Percentiles rank a stretch among this genome's conserved stretches.
Evolutionary conservation across 768 basidiomycete genomes (phyloP).

Genomic region (Agaricus sinodeliciosus): DNA sequence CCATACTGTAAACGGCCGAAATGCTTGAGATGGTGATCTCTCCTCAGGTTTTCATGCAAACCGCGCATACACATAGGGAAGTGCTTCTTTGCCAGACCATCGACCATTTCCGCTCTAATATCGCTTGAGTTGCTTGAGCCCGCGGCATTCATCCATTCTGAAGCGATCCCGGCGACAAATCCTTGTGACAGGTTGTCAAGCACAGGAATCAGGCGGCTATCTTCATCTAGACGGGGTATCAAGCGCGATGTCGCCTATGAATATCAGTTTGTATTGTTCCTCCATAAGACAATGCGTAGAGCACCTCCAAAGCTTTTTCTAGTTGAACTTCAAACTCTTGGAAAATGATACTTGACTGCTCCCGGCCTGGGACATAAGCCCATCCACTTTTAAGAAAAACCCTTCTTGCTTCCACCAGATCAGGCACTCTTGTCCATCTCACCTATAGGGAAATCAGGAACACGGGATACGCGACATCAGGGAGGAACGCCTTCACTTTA

Average conservation of each 20-base stretch:
- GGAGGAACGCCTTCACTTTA: slow-evolving; percentile 42
- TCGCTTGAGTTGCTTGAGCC: slow-evolving; percentile 49
- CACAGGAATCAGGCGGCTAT: slow-evolving; percentile 83
- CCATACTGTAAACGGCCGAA: slow-evolving; percentile 88
- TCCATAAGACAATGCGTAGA: slow-evolving; percentile 6
- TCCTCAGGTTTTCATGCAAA: slow-evolving; percentile 70
- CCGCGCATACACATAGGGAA: slow-evolving; percentile 96
- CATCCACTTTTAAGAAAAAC: slow-evolving; percentile 51
- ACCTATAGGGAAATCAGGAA: slow-evolving; percentile 44
- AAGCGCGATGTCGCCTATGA: slow-evolving; percentile 74
- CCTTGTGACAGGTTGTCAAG: slow-evolving; percentile 89
- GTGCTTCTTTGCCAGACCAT: slow-evolving; percentile 77
- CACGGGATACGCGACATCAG: neutral
- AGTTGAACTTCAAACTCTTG: slow-evolving; percentile 78
- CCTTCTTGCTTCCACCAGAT: slow-evolving; percentile 76
- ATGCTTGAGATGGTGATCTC: slow-evolving; percentile 87
- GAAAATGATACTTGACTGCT: slow-evolving; percentile 69
- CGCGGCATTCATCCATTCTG: slow-evolving; percentile 64
- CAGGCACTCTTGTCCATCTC: slow-evolving; percentile 93
- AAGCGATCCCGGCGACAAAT: slow-evolving; percentile 85
- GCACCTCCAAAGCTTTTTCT: slow-evolving; percentile 70
- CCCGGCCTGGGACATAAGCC: slow-evolving; percentile 20
- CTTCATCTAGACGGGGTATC: slow-evolving; percentile 90
- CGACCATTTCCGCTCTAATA: slow-evolving; percentile 92
- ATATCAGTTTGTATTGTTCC: neutral